Evolutionary conservation across 1,284 basidiomycete species (phyloP).

Genomic region (Jaminaea rosea): DNA sequence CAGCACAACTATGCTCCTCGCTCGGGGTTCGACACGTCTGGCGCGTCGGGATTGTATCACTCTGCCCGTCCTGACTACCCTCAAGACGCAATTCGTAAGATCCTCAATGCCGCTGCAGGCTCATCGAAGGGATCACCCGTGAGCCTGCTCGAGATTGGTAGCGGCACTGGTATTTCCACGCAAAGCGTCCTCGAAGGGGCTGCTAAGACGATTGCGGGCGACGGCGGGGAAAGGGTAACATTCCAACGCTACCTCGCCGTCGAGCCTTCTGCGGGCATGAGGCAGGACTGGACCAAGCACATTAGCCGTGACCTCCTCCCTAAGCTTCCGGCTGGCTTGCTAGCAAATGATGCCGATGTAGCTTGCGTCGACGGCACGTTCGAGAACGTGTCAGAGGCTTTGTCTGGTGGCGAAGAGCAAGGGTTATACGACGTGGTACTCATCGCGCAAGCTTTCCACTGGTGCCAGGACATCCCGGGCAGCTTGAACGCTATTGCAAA

Average conservation of each 20-base stretch:
- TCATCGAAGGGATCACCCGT: constrained; percentile 8
- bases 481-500: constrained; percentile 20
- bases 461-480: constrained; percentile 30
- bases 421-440: constrained; percentile 37
- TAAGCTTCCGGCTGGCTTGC: constrained; percentile 8
- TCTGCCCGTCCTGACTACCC: constrained; percentile 4
- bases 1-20: constrained; percentile 1
- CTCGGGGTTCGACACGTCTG: constrained; percentile 7
- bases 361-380: constrained; percentile 27
- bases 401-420: constrained; percentile 4
- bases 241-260: constrained; percentile 20
- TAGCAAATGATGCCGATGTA: constrained; percentile 15
- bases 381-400: constrained; percentile 23
- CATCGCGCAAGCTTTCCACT: constrained; percentile 41
- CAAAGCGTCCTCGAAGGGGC: constrained; percentile 20
- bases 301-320: constrained; percentile 8
- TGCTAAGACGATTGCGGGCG: constrained; percentile 12
- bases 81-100: neutral
- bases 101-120: neutral
- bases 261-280: constrained; percentile 35
- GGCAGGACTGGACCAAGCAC: constrained; percentile 18
- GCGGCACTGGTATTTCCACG: constrained; percentile 39
- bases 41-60: constrained; percentile 8
- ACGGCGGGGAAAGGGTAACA: too few relatives aligned
- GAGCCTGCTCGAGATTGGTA: constrained; percentile 37